A percentile compares a stretch with the other conserved stretches of the same genome.
phyloP scores from a whole-genome alignment of 768 basidiomycete genomes.

The Pleurotus giganteus region DNA sequence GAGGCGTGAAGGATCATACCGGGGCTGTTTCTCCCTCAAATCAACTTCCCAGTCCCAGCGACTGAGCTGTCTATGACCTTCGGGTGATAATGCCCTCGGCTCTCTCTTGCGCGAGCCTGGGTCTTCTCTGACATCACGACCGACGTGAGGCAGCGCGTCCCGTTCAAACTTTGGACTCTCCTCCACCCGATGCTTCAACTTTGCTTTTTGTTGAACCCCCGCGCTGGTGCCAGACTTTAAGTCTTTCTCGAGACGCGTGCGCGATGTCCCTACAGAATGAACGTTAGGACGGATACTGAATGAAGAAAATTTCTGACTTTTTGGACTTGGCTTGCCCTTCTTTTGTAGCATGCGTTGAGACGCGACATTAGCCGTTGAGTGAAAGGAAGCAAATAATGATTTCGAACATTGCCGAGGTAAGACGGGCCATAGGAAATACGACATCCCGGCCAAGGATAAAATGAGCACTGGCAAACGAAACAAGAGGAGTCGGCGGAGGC shows the following conservation, averaged over 20 bases:
- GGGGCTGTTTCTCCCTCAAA: not conserved
- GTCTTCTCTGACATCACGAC: not conserved
- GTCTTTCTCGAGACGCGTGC: slow-evolving; percentile 3
- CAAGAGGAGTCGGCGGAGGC: too few relatives aligned
- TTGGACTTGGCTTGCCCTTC: too few relatives aligned
- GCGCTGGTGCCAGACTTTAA: not conserved
- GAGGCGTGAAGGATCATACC: not conserved
- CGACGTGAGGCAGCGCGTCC: slow-evolving; percentile 1
- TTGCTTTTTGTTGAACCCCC: not conserved
- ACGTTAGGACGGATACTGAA: not conserved
- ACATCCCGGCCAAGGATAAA: too few relatives aligned
- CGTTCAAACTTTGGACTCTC: not conserved
- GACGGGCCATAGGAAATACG: not conserved
- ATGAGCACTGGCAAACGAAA: too few relatives aligned
- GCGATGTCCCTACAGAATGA: not conserved
- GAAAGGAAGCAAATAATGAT: not conserved
- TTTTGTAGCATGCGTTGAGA: not conserved
- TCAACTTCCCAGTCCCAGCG: slow-evolving; percentile 2
- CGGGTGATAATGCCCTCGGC: not conserved
- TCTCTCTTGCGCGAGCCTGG: not conserved
- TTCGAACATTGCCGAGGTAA: not conserved
- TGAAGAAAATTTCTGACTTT: not conserved
- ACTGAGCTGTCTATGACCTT: not conserved
- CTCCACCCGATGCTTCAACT: not conserved
- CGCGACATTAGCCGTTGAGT: not conserved